Evolutionary conservation across 2,329 filamentous ascomycete species (phyloP).

Genomic region (Trichoderma atroviride): DNA sequence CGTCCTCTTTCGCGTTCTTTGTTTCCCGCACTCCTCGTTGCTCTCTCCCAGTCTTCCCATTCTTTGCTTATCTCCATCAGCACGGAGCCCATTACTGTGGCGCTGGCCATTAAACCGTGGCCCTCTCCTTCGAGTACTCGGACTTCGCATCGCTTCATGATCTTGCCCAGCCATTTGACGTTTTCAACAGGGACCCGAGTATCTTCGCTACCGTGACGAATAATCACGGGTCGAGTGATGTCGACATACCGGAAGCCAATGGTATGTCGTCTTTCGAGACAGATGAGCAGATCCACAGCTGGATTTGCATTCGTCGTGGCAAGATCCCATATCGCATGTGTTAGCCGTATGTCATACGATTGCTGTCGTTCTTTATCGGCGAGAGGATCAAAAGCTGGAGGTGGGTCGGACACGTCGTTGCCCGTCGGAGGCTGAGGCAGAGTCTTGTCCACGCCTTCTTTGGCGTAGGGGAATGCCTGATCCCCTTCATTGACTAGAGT

Average conservation of each 20-base stretch:
- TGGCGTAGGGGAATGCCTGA: constrained; percentile 37
- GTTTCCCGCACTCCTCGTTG: constrained; percentile 49
- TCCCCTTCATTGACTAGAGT: constrained; percentile 31
- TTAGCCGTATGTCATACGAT: constrained; percentile 81
- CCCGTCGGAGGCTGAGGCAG: constrained; percentile 38
- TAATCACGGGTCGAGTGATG: constrained; percentile 86
- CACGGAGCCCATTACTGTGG: constrained; percentile 89
- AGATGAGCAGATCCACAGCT: constrained; percentile 88
- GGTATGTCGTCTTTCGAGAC: constrained; percentile 83
- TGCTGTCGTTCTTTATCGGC: constrained; percentile 72
- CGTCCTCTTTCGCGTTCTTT: constrained; percentile 41
- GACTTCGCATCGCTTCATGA: constrained; percentile 92
- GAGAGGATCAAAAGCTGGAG: constrained; percentile 61
- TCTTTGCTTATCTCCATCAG: constrained; percentile 91
- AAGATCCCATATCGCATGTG: constrained; percentile 91
- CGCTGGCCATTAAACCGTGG: constrained; percentile 94
- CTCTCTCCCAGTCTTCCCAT: constrained; percentile 84
- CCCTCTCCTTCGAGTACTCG: constrained; percentile 87
- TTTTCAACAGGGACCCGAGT: constrained; percentile 93
- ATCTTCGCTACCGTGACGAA: constrained; percentile 91
- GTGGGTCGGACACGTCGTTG: constrained; percentile 44
- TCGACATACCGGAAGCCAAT: constrained; percentile 98
- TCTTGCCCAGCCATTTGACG: constrained; percentile 89
- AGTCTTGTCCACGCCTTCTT: constrained; percentile 55
- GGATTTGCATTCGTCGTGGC: constrained; percentile 92